Base-by-base conservation (phyloP, 2,329 filamentous ascomycete genomes). In the Trichocomaceae sp. region DNA sequence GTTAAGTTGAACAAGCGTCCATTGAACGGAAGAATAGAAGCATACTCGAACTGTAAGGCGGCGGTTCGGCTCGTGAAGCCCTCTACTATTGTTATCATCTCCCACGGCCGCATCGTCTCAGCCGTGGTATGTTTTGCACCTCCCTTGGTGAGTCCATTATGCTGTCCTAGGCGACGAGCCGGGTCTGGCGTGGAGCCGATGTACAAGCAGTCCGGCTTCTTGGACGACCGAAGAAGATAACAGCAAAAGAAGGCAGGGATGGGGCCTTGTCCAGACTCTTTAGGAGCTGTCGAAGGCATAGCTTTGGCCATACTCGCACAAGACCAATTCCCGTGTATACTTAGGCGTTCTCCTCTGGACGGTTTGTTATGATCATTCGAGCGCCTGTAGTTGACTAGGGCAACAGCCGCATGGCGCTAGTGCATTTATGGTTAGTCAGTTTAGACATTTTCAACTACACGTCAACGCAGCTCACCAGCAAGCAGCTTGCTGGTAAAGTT, bases 161-260 rank as follows among this genome's bases (percentile, higher is more conserved):
- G 93, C 69, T 97, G 93, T 58, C 83, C 84, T 22, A 97, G 78
- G 13, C 93, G 87, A 57, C 92, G 82, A 1, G 84, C 83, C 42
- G 93, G 92, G 66, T 96, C 84, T 0, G 91, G 91, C 1, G 93
- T 97, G 44, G 89, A 95, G 52, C 93, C 93, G 53, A 97, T 86
- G 71, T 99, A 99, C 26, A 92, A 79, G 46, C 70, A 75, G 26
- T 81, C 79, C 66, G 83, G 84, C 46, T 83, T 80, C 9, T 90
- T 79, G 0, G 85, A 90, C 0, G 92, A 96, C 19, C 91, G 86
- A 35, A 97, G 81, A 15, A 97, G 81, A 69, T 99, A 97, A 67
- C 93, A 95, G 62, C 88, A 90, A 68, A 97, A 97, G 60, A 96
- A 86, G 1, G 91, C 85, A 9, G 92, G 92, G 20, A 97, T 89